A percentile compares a stretch with the other conserved stretches of the same genome.
Evolutionary conservation across 108 stramenopile genomes (phyloP).

Genomic region (Pelagomonas calceolata): DNA sequence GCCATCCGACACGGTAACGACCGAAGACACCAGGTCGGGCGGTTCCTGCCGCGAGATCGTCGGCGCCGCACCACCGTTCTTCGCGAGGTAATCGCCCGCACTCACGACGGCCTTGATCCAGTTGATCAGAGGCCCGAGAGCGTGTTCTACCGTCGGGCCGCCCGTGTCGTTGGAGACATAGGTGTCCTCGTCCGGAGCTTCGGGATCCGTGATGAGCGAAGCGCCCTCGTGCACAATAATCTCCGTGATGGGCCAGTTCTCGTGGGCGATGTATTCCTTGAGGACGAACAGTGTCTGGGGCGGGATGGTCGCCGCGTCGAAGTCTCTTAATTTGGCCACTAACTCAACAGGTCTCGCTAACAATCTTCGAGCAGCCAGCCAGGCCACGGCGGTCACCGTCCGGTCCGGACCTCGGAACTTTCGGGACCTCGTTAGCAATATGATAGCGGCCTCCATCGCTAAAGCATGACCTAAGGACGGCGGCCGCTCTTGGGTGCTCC

Average conservation of each 20-base stretch:
- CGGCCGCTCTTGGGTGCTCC: background rate
- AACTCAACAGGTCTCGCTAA: background rate
- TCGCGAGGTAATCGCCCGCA: background rate
- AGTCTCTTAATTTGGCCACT: background rate
- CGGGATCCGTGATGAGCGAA: background rate
- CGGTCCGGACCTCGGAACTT: conserved; percentile 11
- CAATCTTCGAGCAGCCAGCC: background rate
- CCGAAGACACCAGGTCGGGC: conserved; percentile 2
- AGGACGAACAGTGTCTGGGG: conserved; percentile 5
- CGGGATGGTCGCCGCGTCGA: conserved; percentile 5
- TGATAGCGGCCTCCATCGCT: conserved; percentile 6
- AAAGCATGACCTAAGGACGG: background rate
- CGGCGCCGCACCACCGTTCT: background rate
- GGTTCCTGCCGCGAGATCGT: conserved; percentile 5
- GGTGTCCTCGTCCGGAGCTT: background rate
- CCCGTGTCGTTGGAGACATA: background rate
- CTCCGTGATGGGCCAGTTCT: conserved; percentile 4
- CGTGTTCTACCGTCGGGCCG: background rate
- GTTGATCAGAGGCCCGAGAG: background rate
- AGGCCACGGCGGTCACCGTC: conserved; percentile 10
- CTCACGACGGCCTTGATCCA: background rate
- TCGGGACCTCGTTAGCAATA: background rate
- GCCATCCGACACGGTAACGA: conserved; percentile 11
- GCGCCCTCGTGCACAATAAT: conserved; percentile 1
- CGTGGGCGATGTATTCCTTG: conserved; percentile 2